Percentiles rank a stretch among this genome's conserved stretches.
These are phyloP conservation scores for Mucor circinelloides DNA, from an alignment of 371 early-diverging fungal genomes.

Conservation along the genomic window DNA sequence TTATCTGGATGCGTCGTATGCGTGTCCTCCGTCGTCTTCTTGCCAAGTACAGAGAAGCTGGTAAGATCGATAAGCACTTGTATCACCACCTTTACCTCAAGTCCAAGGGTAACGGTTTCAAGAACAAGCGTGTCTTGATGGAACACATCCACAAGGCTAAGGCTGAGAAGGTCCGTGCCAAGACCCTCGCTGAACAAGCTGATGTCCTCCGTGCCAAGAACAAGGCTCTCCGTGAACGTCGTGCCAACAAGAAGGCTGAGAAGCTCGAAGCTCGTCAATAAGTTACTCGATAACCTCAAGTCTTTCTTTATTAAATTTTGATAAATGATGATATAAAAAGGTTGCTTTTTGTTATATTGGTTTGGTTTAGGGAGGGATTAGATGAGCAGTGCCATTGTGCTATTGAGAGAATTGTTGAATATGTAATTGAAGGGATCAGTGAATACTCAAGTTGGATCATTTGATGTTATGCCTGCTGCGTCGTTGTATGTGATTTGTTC, in stretches of 20 bases:
- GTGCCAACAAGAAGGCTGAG: conserved; percentile 88
- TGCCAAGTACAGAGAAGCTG: conserved; percentile 97
- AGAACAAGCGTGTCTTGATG: conserved; percentile 99
- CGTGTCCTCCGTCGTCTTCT: conserved; percentile 98
- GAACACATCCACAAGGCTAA: conserved; percentile 99
- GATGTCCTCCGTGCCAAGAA: conserved; percentile 97
- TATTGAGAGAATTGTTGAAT: not conserved
- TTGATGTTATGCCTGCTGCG: no score
- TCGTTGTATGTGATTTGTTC: no score
- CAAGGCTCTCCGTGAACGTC: conserved; percentile 96
- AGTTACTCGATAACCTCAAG: not conserved
- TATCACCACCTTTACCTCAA: conserved; percentile 98
- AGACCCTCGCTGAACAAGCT: conserved; percentile 96
- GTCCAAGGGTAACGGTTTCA: conserved; percentile 99
- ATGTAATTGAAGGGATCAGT: no score
- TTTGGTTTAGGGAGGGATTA: not conserved
- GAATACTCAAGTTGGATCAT: no score
- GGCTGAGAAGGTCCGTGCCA: conserved; percentile 97
- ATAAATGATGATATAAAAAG: not conserved
- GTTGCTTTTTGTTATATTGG: not conserved
- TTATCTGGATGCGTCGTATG: conserved; percentile 99
- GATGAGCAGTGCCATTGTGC: not conserved
- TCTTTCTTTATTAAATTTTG: not conserved
- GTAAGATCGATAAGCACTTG: conserved; percentile 98
- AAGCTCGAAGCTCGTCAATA: conserved; percentile 20